Evolutionary conservation across 257 asterid species (phyloP).

Genomic region (Jacaranda copaia): DNA sequence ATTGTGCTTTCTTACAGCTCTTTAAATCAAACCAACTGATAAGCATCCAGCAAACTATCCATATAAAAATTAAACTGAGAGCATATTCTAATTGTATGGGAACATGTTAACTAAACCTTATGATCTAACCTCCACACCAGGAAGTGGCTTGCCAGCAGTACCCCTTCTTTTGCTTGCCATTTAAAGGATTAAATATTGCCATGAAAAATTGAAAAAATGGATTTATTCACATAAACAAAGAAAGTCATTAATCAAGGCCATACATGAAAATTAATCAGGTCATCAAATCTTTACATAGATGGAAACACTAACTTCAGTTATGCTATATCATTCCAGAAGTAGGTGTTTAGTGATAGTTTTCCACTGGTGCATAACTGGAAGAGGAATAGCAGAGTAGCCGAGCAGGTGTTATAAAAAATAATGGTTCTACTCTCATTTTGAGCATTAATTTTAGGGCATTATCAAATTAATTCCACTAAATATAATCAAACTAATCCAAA

Average conservation of each 20-base stretch:
- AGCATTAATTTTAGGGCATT: too few relatives aligned
- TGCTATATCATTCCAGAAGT: slow-evolving; percentile 93
- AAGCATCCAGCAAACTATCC: background rate
- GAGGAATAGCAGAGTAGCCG: slow-evolving; percentile 51
- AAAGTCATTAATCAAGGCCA: slow-evolving; percentile 7
- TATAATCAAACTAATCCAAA: too few relatives aligned
- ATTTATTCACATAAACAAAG: slow-evolving; percentile 26
- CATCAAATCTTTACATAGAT: slow-evolving; percentile 23
- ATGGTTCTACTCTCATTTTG: too few relatives aligned
- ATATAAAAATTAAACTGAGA: too few relatives aligned
- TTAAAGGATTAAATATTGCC: slow-evolving; percentile 89
- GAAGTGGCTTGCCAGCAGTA: slow-evolving; percentile 92
- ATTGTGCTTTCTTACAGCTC: too few relatives aligned
- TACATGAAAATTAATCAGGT: background rate
- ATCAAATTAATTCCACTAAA: too few relatives aligned
- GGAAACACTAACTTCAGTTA: slow-evolving; percentile 79
- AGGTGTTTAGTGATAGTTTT: slow-evolving; percentile 87
- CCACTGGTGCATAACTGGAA: slow-evolving; percentile 97
- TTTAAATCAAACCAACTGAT: too few relatives aligned
- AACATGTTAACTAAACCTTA: too few relatives aligned
- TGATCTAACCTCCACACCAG: slow-evolving; percentile 88
- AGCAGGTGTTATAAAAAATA: too few relatives aligned
- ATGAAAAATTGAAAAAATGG: slow-evolving; percentile 77
- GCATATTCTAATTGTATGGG: too few relatives aligned
- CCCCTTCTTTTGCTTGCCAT: slow-evolving; percentile 88